phyloP scores from a whole-genome alignment of 768 basidiomycete species.

The Podaxis sp. region DNA sequence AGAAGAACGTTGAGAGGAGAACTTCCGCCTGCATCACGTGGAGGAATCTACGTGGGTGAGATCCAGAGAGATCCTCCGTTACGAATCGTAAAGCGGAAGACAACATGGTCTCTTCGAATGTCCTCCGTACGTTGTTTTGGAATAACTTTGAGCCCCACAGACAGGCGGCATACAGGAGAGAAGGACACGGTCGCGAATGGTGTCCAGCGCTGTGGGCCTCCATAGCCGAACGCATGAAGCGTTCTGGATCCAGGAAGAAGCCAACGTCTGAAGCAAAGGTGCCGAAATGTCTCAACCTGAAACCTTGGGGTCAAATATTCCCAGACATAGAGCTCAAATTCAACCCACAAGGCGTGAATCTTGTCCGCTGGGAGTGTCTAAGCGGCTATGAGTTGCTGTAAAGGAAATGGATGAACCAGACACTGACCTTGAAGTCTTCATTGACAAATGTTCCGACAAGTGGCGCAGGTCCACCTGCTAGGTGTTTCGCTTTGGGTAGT shows the following conservation, averaged over 20 bases:
- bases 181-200: constrained; percentile 34
- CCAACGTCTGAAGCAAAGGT: constrained; percentile 45
- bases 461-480: background rate
- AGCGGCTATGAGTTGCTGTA: background rate
- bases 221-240: constrained; percentile 39
- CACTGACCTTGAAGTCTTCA: constrained; percentile 10
- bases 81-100: constrained; percentile 38
- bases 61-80: constrained; percentile 35
- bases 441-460: background rate
- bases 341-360: constrained; percentile 1
- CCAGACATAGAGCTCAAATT: background rate
- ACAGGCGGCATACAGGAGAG: constrained; percentile 37
- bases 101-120: constrained; percentile 39
- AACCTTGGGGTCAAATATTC: background rate
- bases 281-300: constrained; percentile 33
- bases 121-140: constrained; percentile 12
- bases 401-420: background rate
- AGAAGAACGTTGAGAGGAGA: constrained; percentile 53
- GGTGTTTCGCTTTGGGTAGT: background rate
- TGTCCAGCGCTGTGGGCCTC: constrained; percentile 28
- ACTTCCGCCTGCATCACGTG: constrained; percentile 51
- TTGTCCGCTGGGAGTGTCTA: constrained; percentile 7
- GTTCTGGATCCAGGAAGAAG: constrained; percentile 49
- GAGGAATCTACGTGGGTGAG: constrained; percentile 39
- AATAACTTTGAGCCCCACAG: constrained; percentile 38